Evolutionary conservation across 78 protist genomes (phyloP).

Genomic region (Mantamonas sphyraenae): DNA sequence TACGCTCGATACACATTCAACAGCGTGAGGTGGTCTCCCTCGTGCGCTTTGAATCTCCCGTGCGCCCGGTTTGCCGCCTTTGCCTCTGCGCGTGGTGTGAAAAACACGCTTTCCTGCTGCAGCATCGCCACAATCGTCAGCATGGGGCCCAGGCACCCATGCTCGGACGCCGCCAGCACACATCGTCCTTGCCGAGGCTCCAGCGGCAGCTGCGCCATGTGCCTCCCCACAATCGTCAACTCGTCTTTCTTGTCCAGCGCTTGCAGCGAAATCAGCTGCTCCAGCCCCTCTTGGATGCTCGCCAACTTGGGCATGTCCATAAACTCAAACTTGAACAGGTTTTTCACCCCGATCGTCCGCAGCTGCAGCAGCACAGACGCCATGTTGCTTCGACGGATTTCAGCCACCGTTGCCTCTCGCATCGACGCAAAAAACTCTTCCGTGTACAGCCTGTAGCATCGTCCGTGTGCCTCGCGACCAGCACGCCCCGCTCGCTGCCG

Average conservation of each 20-base stretch:
- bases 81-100: neutral
- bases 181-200: neutral
- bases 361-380: slow-evolving; percentile 38
- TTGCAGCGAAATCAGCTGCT: neutral
- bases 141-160: slow-evolving; percentile 6
- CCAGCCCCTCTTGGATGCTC: neutral
- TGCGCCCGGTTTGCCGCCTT: neutral
- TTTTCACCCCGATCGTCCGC: slow-evolving; percentile 32
- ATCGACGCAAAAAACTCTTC: neutral
- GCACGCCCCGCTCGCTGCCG: slow-evolving; percentile 76
- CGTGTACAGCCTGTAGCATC: slow-evolving; percentile 25
- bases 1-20: too few relatives aligned
- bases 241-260: neutral
- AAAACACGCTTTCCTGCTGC: slow-evolving; percentile 7
- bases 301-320: slow-evolving; percentile 36
- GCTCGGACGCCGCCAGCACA: neutral
- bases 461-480: slow-evolving; percentile 53
- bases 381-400: slow-evolving; percentile 30
- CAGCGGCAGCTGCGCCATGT: neutral
- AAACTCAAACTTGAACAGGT: slow-evolving; percentile 30
- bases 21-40: too few relatives aligned
- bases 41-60: too few relatives aligned
- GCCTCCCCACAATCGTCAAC: neutral
- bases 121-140: slow-evolving; percentile 22
- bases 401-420: slow-evolving; percentile 29